Evolutionary conservation across 2,329 filamentous ascomycete species (phyloP).

Genomic region (Verticillium nubilum): DNA sequence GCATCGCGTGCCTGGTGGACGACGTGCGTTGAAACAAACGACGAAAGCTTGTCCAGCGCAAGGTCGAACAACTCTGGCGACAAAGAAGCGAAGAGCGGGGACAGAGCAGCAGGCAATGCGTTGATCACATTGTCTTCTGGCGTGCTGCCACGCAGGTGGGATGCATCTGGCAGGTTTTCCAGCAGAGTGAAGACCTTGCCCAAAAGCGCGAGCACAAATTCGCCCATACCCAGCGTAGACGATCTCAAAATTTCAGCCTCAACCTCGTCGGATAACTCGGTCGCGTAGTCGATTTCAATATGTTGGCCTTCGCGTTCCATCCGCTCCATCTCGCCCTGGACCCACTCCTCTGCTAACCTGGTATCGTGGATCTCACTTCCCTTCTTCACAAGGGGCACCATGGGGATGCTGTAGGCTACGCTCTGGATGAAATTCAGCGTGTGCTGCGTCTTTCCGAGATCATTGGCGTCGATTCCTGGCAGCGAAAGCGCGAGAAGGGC

Average conservation of each 20-base stretch:
- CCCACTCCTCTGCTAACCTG: constrained; percentile 82
- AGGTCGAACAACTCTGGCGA: constrained; percentile 92
- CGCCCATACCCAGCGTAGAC: constrained; percentile 87
- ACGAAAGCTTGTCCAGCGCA: constrained; percentile 83
- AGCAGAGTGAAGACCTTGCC: constrained; percentile 93
- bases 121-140: constrained; percentile 98
- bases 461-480: constrained; percentile 95
- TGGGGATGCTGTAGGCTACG: constrained; percentile 92
- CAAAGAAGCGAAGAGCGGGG: constrained; percentile 81
- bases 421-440: constrained; percentile 93
- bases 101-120: constrained; percentile 84
- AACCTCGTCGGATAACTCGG: constrained; percentile 76
- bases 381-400: constrained; percentile 72
- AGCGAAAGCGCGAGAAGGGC: constrained; percentile 87
- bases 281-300: constrained; percentile 78
- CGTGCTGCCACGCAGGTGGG: constrained; percentile 80
- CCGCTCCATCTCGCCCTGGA: constrained; percentile 84
- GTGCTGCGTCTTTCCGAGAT: constrained; percentile 92
- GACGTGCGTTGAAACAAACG: constrained; percentile 89
- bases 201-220: constrained; percentile 85
- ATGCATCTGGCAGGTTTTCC: constrained; percentile 90
- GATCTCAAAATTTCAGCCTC: constrained; percentile 86
- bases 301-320: constrained; percentile 86
- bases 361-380: constrained; percentile 65
- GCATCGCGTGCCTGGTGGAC: constrained; percentile 95